Evolutionary conservation across 306 rosid species (phyloP).

Genomic region (Dalbergia cultrata): DNA sequence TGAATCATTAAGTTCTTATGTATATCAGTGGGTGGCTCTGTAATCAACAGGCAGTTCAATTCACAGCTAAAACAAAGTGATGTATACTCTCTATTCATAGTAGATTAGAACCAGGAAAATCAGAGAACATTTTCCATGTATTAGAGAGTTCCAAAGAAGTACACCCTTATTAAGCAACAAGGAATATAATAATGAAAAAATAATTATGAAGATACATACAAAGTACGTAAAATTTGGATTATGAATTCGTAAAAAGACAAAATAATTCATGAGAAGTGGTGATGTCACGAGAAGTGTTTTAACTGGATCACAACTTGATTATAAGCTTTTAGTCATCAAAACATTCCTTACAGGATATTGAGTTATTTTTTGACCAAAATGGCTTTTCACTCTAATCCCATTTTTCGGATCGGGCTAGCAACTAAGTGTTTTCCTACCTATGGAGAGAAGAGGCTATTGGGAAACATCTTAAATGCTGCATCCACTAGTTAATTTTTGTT

Average conservation of each 20-base stretch:
- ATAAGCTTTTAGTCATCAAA: not conserved
- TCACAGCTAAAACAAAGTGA: constrained; percentile 6
- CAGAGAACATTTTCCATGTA: not conserved
- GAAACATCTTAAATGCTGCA: constrained; percentile 2
- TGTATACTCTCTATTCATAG: not conserved
- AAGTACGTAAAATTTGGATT: not conserved
- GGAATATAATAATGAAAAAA: not conserved
- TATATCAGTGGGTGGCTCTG: not conserved
- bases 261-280: constrained; percentile 11
- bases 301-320: not conserved
- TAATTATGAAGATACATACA: not conserved
- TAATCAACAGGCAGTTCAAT: not conserved
- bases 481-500: not conserved
- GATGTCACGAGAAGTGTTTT: not conserved
- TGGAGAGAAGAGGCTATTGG: constrained; percentile 15
- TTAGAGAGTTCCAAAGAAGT: not conserved
- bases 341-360: not conserved
- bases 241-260: not conserved
- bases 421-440: not conserved
- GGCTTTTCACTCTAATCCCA: not conserved
- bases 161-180: not conserved
- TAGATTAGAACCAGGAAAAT: not conserved
- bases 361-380: constrained; percentile 30
- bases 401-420: not conserved
- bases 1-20: too few relatives aligned